Conservation (phyloP, 352 stramenopile species). For the Nothophytophthora sp. region DNA sequence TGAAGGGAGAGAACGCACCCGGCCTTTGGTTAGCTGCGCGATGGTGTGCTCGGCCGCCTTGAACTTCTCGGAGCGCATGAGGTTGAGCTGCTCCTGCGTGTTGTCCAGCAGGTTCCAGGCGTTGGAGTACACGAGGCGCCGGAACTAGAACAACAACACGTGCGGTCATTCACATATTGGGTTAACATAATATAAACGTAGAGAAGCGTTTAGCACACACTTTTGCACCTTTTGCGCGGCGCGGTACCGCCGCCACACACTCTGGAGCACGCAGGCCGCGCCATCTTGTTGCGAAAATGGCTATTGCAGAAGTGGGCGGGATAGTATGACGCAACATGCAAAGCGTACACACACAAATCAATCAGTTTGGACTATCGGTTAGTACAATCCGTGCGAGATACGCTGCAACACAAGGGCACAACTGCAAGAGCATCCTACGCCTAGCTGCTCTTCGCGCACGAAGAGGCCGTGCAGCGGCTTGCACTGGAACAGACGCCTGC, state of each 20-base stretch:
- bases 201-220: too few species aligned
- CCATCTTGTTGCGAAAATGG: slow-evolving; percentile 76
- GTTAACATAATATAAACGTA: too few species aligned
- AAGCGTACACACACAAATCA: too few species aligned
- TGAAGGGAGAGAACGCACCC: slow-evolving; percentile 35
- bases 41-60: slow-evolving; percentile 84
- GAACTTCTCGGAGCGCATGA: slow-evolving; percentile 87
- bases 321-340: too few species aligned
- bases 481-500: slow-evolving; percentile 81
- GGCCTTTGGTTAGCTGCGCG: slow-evolving; percentile 69
- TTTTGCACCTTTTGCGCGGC: slow-evolving; percentile 80
- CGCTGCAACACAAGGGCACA: slow-evolving; percentile 3
- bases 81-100: slow-evolving; percentile 88
- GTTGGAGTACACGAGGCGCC: slow-evolving; percentile 73
- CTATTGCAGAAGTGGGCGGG: too few species aligned
- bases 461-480: slow-evolving; percentile 83
- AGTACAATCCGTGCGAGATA: background rate
- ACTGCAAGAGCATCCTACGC: slow-evolving; percentile 27
- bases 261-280: slow-evolving; percentile 80
- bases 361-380: too few species aligned
- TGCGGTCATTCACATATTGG: too few species aligned
- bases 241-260: slow-evolving; percentile 62
- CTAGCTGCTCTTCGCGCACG: slow-evolving; percentile 77
- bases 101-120: slow-evolving; percentile 92
- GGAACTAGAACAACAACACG: slow-evolving; percentile 51